Percentiles rank a stretch among this genome's conserved stretches.
Conservation (phyloP, 2,329 filamentous ascomycete genomes). For the Amesomyces nigricolor region DNA sequence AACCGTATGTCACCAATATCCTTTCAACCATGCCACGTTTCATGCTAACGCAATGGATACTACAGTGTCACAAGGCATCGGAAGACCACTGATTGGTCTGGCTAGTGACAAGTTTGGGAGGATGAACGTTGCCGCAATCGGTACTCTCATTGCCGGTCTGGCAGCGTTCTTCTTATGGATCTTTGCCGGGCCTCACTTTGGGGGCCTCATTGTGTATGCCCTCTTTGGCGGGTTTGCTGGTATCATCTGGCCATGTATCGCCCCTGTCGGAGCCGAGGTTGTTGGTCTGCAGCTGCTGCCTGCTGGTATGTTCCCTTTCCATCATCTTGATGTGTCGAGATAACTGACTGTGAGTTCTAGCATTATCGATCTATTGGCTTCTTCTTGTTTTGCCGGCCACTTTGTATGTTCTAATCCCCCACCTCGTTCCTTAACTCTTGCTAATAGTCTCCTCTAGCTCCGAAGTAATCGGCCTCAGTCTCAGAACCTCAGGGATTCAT, state of each 20-base stretch:
- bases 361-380: conserved; percentile 66
- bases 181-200: conserved; percentile 57
- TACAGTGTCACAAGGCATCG: conserved; percentile 55
- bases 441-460: conserved; percentile 30
- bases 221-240: conserved; percentile 65
- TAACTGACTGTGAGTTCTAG: conserved; percentile 24
- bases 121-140: conserved; percentile 64
- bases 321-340: no score
- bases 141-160: conserved; percentile 59
- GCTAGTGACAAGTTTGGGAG: conserved; percentile 65
- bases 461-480: conserved; percentile 57
- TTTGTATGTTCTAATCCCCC: conserved; percentile 35
- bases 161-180: conserved; percentile 69
- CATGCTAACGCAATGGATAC: conserved; percentile 6
- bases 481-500: conserved; percentile 39
- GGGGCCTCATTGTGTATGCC: conserved; percentile 65
- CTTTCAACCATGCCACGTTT: not conserved
- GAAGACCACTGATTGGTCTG: conserved; percentile 66
- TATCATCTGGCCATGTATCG: conserved; percentile 60
- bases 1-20: conserved; percentile 45
- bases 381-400: conserved; percentile 64
- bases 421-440: not conserved
- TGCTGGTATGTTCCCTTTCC: conserved; percentile 39
- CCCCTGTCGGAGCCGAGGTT: conserved; percentile 66
- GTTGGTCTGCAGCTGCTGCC: conserved; percentile 65